Evolutionary conservation across 1,284 basidiomycete species (phyloP), one percentile per base, ranked within the genome.

Genomic region (Austroboletus olivaceoglutinosus): DNA sequence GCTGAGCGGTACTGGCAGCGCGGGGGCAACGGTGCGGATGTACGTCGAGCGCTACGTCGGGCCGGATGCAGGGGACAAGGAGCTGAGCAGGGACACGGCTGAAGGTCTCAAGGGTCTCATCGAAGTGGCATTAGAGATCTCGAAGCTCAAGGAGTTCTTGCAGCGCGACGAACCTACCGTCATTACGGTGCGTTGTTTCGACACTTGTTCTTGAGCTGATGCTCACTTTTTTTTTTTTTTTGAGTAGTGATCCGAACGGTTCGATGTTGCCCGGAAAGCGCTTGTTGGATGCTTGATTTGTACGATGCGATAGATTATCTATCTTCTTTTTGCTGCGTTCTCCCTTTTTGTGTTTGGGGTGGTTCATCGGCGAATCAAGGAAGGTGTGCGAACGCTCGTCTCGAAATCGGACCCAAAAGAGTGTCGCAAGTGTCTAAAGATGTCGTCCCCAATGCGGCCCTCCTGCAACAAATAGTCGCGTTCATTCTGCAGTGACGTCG

Each of bases 41-140:
- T 95, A 95, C 64, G 85, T 93, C 38, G 92, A 95, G 73, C 86
- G 95, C 70, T 99, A 99, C 73, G 85, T 93, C 47, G 72, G 74
- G 21, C 69, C 81, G n/a, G 74, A 79, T 30, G 88, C 90, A 61
- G 86, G 93, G 56, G 72, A 76, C 54, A 73, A 65, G 53, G 93
- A 93, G 73, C 89, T 95, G 64, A 76, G 68, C 47, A 76, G 81
- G 60, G 82, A 90, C 52, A 89, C 96, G 15, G 89, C 91, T 54
- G 88, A 92, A 55, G 97, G 96, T 8, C 77, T 99, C 62, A 87
- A 93, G 76, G 93, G 93, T 16, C 77, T 99, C 58, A 99, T 99
- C 64, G 93, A 98, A 69, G 93, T 96, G 52, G 95, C 97, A 27
- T 73, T 99, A 51, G 76, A 82, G 61, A 77, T 91, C 53, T 88